phyloP scores from a whole-genome alignment of 2,329 filamentous ascomycete species.

The Ustulina deusta region DNA sequence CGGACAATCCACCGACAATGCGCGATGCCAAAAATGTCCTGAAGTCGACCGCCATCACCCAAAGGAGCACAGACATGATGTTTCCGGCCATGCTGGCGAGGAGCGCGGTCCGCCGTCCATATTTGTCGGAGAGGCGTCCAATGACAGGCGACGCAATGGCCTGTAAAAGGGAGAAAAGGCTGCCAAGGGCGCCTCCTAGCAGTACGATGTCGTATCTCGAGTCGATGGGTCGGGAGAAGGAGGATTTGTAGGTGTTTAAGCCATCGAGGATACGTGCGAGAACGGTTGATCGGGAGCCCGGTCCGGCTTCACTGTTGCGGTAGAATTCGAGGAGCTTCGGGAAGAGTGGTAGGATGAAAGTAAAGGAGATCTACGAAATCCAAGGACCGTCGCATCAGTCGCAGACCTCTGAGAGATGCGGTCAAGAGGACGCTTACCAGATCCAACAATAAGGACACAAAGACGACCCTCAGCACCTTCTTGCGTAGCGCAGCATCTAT shows the following conservation, averaged over 20 bases:
- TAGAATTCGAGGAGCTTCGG: conserved; percentile 97
- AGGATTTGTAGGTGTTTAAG: conserved; percentile 93
- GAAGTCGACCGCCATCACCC: conserved; percentile 94
- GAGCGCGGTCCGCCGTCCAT: conserved; percentile 88
- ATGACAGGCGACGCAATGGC: conserved; percentile 93
- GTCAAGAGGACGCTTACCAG: conserved; percentile 69
- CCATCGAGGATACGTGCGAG: conserved; percentile 83
- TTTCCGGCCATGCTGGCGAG: conserved; percentile 94
- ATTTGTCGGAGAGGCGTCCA: conserved; percentile 85
- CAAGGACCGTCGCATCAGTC: conserved; percentile 25
- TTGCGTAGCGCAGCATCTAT: conserved; percentile 68
- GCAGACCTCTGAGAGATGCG: background rate
- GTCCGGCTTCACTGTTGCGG: conserved; percentile 78
- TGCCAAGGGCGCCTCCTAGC: conserved; percentile 91
- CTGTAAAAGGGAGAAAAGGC: conserved; percentile 90
- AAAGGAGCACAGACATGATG: conserved; percentile 90
- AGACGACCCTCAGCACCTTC: conserved; percentile 86
- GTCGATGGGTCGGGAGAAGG: conserved; percentile 92
- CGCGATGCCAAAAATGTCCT: conserved; percentile 95
- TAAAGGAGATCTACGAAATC: conserved; percentile 85
- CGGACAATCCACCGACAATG: conserved; percentile 90
- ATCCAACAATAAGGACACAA: conserved; percentile 89
- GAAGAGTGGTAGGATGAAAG: conserved; percentile 96
- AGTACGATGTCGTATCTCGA: conserved; percentile 97
- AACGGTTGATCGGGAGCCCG: conserved; percentile 62